phyloP scores from a whole-genome alignment of 345 rosid species.

The Cochlearia excelsa region DNA sequence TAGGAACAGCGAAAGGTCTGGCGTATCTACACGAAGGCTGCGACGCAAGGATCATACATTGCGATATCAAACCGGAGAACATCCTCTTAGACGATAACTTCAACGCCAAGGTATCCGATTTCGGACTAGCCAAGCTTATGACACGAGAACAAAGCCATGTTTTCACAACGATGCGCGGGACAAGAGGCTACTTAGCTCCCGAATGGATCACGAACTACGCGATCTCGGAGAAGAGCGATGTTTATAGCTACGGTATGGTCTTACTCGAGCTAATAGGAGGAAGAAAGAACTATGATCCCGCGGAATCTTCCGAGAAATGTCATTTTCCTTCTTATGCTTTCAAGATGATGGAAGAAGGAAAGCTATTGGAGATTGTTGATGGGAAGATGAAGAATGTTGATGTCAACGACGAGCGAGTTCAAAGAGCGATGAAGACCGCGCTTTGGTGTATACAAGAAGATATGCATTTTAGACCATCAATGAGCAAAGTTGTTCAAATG shows the following conservation, averaged over 20 bases:
- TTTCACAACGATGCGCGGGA: conserved; percentile 32
- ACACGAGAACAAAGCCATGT: conserved; percentile 39
- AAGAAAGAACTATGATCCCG: conserved; percentile 44
- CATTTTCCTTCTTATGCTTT: neutral
- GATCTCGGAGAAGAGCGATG: conserved; percentile 46
- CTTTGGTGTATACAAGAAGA: conserved; percentile 61
- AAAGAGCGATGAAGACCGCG: conserved; percentile 2
- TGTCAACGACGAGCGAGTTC: conserved; percentile 41
- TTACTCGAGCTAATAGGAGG: conserved; percentile 57
- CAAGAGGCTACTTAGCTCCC: conserved; percentile 54
- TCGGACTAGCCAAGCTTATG: conserved; percentile 51
- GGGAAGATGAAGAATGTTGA: conserved; percentile 31
- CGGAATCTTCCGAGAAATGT: conserved; percentile 47
- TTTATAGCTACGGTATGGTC: conserved; percentile 66
- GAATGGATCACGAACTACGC: conserved; percentile 54
- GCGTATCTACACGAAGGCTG: neutral
- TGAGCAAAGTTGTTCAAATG: conserved; percentile 61
- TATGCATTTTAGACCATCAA: conserved; percentile 55
- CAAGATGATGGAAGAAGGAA: neutral
- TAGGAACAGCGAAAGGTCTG: neutral
- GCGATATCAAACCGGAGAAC: conserved; percentile 59
- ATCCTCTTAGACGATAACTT: conserved; percentile 54
- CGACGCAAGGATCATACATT: conserved; percentile 22
- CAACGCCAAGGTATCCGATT: conserved; percentile 55
- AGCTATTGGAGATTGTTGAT: conserved; percentile 41